Base-by-base conservation (phyloP, 805 yeast genomes). In the Nakazawaea siamensis region DNA sequence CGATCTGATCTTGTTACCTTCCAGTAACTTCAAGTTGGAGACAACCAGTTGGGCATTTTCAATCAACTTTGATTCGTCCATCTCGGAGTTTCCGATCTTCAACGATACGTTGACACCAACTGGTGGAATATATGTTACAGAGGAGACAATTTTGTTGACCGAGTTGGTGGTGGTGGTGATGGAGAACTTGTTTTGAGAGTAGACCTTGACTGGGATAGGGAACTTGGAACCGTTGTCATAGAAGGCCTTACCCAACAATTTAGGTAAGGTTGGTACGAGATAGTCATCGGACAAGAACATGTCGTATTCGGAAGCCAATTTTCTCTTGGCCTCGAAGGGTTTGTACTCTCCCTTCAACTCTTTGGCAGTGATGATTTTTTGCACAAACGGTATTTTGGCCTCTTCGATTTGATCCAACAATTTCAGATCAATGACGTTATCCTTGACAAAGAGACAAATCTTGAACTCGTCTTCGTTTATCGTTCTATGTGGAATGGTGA, bases 251-350 rank as follows among this genome's bases (percentile, higher is more conserved):
- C 97, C 96, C 44, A 92, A 63, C 24, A 83, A 60, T 47, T 78
- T 75, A 31, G 98, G 98, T 58, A 92, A 68, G 40, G 83, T 65
- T 19, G 87, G 75, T 35, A 86, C 66, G 30, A 90, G 64, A 24
- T 80, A 77, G 43, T 87, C 95, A 59, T 92, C 98, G 35, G 85
- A 79, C 28, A 92, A 53, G 56, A 92, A 84, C 41, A 86, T 45
- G 48, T 87, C 94, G 52, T 73, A 83, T 39, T 74, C 76, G 12
- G 66, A 55, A 28, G 69, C 58, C 41, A 92, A 73, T 43, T 76
- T 79, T 55, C 97, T 77, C 56, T 87, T 78, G 40, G 87, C 79
- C 58, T 92, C 97, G 49, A 64, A 92, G n/a, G 84, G 74, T 61
- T 86, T 86, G 68, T 76, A 90, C 41, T 80, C 81, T 23, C 87